Base-by-base conservation (phyloP, 192 early-diverging fungal species). In the Rhizoclosmatium sp. region DNA sequence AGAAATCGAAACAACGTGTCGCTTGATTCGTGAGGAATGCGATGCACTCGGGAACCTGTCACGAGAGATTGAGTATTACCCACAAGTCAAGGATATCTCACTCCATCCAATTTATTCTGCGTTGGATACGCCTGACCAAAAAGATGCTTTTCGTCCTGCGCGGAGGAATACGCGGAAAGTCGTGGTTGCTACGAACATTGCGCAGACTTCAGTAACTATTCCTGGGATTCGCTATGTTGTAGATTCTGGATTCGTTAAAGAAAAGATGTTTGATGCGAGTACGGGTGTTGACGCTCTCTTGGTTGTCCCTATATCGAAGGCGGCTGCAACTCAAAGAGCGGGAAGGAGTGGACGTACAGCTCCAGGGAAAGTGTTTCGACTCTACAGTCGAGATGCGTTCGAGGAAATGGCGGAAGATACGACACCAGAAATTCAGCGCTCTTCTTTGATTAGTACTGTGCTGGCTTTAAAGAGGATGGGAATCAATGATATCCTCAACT, bases 61-160 rank as follows among this genome's bases (percentile, higher is more conserved):
- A 2, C 19, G 16, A 4, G 81, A 71, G 1, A 47, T 81, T 21
- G 19, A 45, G 10, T n/a, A 10, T 42, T 76, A 49, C 48, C 75
- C 75, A 19, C 78, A 80, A 7, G 83, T 90, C 9, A 44, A 47
- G 47, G 72, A 82, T 31, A 68, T 94, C 31, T 80, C 78, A 21
- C 79, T 91, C 3, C 87, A 86, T 75, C 93, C 93, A 0, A 85
- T 94, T 31, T 93, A 94, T 65, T 92, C 92, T 2, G 86, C 89
- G n/a, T 80, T 96, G 49, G 95, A 96, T 61, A 90, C 93, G 0
- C 79, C 87, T 46, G 93, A 95, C 45, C 89, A 91, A 69, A 78
- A 83, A 7, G 65, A 78, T 2, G 87, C 87, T 3, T 91, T 91
- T 70, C 80, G 85, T 14, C 73, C 75, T 46, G 76, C 89, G 4